Percentiles rank a stretch among this genome's conserved stretches.
Conservation (phyloP, 2,329 filamentous ascomycete genomes). For the Penicillium polonicum region DNA sequence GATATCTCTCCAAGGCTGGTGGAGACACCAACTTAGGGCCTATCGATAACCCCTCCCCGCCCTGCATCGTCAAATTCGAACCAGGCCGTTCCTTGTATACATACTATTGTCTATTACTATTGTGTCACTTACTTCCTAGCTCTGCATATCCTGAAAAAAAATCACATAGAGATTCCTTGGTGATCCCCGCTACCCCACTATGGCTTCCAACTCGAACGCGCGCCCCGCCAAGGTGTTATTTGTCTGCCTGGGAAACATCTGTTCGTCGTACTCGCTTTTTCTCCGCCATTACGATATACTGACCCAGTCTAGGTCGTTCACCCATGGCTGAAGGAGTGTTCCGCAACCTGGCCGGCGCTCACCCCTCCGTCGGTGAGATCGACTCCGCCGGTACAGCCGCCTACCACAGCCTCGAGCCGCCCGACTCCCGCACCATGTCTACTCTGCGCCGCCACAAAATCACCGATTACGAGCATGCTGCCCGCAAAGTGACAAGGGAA, state of each 20-base stretch:
- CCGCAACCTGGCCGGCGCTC: constrained; percentile 61
- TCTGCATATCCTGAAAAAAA: neutral
- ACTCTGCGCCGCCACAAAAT: constrained; percentile 75
- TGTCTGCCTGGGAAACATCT: constrained; percentile 97
- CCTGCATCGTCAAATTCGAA: neutral
- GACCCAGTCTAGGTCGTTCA: constrained; percentile 58
- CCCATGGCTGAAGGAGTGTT: constrained; percentile 98
- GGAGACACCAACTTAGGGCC: constrained; percentile 4
- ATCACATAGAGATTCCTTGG: neutral
- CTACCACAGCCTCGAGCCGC: constrained; percentile 75
- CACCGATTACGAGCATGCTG: constrained; percentile 71
- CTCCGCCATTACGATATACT: constrained; percentile 3
- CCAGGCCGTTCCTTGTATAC: neutral
- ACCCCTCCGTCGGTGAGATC: constrained; percentile 63
- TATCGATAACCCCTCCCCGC: constrained; percentile 12
- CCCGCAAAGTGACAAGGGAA: constrained; percentile 66
- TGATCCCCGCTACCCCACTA: constrained; percentile 8
- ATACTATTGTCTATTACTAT: neutral
- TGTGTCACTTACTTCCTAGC: neutral
- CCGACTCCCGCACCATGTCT: constrained; percentile 79
- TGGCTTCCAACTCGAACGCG: constrained; percentile 22
- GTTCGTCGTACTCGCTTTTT: constrained; percentile 42
- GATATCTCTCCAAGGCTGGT: neutral
- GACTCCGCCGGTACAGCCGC: constrained; percentile 90
- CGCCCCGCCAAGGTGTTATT: constrained; percentile 72